These are phyloP conservation scores for Clonostachys solani DNA, from an alignment of 2,329 filamentous ascomycete species.

Conservation along the genomic window DNA sequence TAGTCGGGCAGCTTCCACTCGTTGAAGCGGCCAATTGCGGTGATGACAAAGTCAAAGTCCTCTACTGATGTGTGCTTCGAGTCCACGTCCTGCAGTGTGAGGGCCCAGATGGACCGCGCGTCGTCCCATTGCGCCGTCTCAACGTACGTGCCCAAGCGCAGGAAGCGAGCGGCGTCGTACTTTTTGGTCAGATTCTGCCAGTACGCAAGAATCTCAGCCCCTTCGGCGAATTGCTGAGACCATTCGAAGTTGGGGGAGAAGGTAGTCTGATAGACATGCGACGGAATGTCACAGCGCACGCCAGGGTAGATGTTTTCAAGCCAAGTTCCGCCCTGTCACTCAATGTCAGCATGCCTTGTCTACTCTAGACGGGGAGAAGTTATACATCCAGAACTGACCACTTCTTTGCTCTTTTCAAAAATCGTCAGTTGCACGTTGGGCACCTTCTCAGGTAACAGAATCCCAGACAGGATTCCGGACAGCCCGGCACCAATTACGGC, in stretches of 20 bases:
- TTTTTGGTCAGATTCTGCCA: background rate
- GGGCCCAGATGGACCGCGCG: background rate
- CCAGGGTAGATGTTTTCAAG: background rate
- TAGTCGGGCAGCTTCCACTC: conserved; percentile 37
- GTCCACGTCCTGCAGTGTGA: background rate
- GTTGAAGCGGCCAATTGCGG: background rate
- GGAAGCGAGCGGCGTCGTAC: background rate
- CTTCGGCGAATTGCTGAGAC: conserved; percentile 64
- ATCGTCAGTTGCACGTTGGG: conserved; percentile 62
- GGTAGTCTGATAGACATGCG: conserved; percentile 66
- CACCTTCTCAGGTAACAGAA: conserved; percentile 64
- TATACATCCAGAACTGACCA: conserved; percentile 39
- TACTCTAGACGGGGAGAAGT: too few relatives aligned
- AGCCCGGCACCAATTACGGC: conserved; percentile 30
- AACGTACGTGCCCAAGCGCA: background rate
- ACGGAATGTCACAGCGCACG: conserved; percentile 38
- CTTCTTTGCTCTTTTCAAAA: conserved; percentile 63
- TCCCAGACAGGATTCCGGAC: conserved; percentile 47
- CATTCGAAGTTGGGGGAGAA: conserved; percentile 67
- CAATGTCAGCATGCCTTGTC: background rate
- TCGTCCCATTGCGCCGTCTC: background rate
- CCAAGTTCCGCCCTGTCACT: background rate
- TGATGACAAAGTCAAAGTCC: background rate
- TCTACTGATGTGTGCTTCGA: background rate
- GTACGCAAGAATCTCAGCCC: conserved; percentile 37